Conservation (phyloP, 2,329 filamentous ascomycete species). For the Gaeumannomyces sp. region DNA sequence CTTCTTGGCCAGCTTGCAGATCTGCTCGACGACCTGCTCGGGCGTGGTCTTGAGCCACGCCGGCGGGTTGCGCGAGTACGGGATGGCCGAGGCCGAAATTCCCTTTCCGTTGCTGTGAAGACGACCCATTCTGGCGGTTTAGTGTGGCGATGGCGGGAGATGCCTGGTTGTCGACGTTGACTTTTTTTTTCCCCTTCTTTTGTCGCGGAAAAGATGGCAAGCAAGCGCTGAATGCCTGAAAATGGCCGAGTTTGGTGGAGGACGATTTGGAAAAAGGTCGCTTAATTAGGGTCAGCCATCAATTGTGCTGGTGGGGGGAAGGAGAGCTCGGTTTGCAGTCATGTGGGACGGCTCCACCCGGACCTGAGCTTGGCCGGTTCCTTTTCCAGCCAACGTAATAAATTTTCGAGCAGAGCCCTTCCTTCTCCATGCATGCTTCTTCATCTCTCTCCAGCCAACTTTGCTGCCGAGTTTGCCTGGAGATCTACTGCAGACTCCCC, state of each 20-base stretch:
- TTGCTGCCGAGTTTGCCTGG: not conserved
- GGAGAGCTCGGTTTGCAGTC: not conserved
- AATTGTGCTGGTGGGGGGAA: constrained; percentile 13
- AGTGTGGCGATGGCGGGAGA: constrained; percentile 29
- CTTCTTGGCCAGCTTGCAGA: constrained; percentile 98
- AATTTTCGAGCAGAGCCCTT: not conserved
- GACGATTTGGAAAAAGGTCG: constrained; percentile 31
- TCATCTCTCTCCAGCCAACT: not conserved
- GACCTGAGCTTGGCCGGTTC: not conserved
- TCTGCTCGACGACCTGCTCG: constrained; percentile 97
- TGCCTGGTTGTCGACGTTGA: constrained; percentile 20
- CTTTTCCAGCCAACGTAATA: not conserved
- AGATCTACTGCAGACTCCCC: not conserved
- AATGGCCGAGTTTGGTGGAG: constrained; percentile 7
- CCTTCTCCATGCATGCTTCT: not conserved
- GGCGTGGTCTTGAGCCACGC: constrained; percentile 99
- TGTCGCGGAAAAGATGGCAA: constrained; percentile 13
- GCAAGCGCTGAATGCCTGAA: not conserved
- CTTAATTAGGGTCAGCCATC: constrained; percentile 37
- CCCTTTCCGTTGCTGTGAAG: constrained; percentile 99
- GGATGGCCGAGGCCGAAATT: constrained; percentile 91
- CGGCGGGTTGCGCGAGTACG: constrained; percentile 89
- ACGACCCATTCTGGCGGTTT: constrained; percentile 74
- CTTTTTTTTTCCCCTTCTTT: constrained; percentile 15
- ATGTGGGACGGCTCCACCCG: not conserved